Conservation (phyloP, 768 basidiomycete genomes). For the Fomitopsis pulvina region DNA sequence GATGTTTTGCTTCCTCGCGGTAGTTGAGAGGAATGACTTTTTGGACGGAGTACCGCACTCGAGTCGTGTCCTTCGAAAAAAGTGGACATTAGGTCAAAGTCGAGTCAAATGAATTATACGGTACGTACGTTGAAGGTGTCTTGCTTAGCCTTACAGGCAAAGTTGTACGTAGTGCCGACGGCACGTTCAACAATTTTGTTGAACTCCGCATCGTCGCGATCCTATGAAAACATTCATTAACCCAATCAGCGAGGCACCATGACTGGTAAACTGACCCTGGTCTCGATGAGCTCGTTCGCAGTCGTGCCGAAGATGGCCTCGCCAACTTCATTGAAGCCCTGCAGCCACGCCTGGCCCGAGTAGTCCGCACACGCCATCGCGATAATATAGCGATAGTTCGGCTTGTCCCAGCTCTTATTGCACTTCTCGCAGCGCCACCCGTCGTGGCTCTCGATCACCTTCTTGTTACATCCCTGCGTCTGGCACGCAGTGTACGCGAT, state of each 20-base stretch:
- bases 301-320: slow-evolving; percentile 65
- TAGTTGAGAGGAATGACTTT: slow-evolving; percentile 63
- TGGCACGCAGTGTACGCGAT: slow-evolving; percentile 89
- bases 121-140: slow-evolving; percentile 75
- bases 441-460: slow-evolving; percentile 62
- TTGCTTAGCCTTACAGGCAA: slow-evolving; percentile 80
- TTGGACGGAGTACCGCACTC: slow-evolving; percentile 79
- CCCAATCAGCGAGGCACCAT: not conserved
- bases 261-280: slow-evolving; percentile 43
- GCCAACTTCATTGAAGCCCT: slow-evolving; percentile 93
- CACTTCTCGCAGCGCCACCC: slow-evolving; percentile 96
- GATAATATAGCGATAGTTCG: slow-evolving; percentile 74
- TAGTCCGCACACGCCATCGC: slow-evolving; percentile 85
- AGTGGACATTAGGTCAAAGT: not conserved
- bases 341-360: slow-evolving; percentile 87
- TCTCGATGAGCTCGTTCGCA: slow-evolving; percentile 71
- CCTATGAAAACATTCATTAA: slow-evolving; percentile 30
- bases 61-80: slow-evolving; percentile 57
- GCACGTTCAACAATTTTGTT: slow-evolving; percentile 55
- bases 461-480: slow-evolving; percentile 78
- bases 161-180: slow-evolving; percentile 68
- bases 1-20: slow-evolving; percentile 51
- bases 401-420: slow-evolving; percentile 57
- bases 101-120: not conserved
- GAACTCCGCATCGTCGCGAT: slow-evolving; percentile 52